phyloP scores from a whole-genome alignment of 2,329 filamentous ascomycete genomes.

The Mollisia scopiformis region DNA sequence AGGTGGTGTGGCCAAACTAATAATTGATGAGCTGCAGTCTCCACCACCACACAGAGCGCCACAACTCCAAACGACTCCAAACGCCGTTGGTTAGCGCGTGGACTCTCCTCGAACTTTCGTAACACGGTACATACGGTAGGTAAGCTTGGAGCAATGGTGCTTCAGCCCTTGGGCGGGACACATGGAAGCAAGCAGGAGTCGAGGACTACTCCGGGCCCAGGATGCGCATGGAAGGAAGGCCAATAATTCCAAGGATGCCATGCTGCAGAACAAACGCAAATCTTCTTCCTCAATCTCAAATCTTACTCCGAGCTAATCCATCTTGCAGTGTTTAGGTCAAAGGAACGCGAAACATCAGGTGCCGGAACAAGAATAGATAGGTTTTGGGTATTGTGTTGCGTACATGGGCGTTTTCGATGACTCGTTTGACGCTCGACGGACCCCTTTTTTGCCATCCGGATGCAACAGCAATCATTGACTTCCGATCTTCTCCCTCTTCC shows the following conservation, averaged over 20 bases:
- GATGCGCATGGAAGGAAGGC: conserved; percentile 5
- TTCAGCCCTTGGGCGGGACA: conserved; percentile 4
- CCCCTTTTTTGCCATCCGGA: conserved; percentile 4
- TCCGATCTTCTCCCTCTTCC: background rate
- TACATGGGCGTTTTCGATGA: conserved; percentile 2
- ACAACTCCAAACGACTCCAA: conserved; percentile 9
- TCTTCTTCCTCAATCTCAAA: conserved; percentile 1
- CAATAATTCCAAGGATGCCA: conserved; percentile 9
- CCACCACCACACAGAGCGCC: conserved; percentile 3
- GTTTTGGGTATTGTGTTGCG: background rate
- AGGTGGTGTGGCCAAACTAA: background rate
- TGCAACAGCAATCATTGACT: background rate
- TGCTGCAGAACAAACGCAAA: conserved; percentile 11
- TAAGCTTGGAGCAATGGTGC: background rate
- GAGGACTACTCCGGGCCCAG: background rate
- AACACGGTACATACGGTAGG: no score
- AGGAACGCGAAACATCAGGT: conserved; percentile 2
- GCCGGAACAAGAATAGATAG: conserved; percentile 1
- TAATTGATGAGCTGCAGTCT: conserved; percentile 4
- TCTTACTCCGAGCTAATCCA: conserved; percentile 1
- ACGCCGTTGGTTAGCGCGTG: conserved; percentile 13
- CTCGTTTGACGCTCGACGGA: conserved; percentile 9
- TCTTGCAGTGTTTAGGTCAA: conserved; percentile 5
- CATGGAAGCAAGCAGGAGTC: no score
- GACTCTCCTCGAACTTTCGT: conserved; percentile 5